A percentile compares a stretch with the other conserved stretches of the same genome.
Conservation (phyloP, 108 stramenopile genomes). For the Hondaea fermentalgiana region DNA sequence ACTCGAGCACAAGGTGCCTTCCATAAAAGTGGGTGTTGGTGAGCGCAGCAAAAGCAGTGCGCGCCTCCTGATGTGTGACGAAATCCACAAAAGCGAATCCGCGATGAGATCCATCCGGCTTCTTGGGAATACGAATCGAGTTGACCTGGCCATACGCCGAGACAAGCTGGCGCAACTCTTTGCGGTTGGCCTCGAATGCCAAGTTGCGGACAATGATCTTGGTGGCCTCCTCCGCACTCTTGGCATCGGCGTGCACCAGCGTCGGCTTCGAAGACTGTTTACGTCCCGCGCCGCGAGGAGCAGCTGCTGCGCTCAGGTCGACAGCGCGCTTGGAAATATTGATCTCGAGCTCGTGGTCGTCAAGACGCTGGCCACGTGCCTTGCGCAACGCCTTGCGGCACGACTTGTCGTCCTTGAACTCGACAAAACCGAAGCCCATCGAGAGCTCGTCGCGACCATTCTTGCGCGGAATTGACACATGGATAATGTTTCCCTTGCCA, state of each 20-base stretch:
- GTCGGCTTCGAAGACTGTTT: background rate
- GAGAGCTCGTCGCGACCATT: conserved; percentile 66
- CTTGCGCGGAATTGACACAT: conserved; percentile 57
- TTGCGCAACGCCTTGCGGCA: conserved; percentile 67
- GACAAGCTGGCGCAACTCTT: conserved; percentile 81
- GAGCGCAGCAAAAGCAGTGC: conserved; percentile 68
- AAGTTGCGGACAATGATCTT: conserved; percentile 93
- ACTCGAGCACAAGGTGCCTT: conserved; percentile 91
- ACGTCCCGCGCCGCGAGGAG: background rate
- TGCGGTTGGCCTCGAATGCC: conserved; percentile 84
- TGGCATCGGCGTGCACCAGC: background rate
- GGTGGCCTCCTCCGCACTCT: background rate
- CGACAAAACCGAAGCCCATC: conserved; percentile 97
- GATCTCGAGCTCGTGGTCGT: conserved; percentile 79
- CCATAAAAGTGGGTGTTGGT: conserved; percentile 91
- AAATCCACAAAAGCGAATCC: conserved; percentile 98
- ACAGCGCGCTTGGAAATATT: conserved; percentile 61
- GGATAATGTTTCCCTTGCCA: conserved; percentile 59
- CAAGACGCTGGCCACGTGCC: conserved; percentile 71
- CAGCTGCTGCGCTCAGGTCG: background rate
- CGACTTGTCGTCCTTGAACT: conserved; percentile 60
- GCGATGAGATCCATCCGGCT: conserved; percentile 86
- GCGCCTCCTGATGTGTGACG: conserved; percentile 77
- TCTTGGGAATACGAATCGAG: conserved; percentile 88
- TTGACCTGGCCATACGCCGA: conserved; percentile 81